These are phyloP conservation scores for Ustilago bromivora DNA, from an alignment of 1,284 basidiomycete genomes.

Conservation along the genomic window DNA sequence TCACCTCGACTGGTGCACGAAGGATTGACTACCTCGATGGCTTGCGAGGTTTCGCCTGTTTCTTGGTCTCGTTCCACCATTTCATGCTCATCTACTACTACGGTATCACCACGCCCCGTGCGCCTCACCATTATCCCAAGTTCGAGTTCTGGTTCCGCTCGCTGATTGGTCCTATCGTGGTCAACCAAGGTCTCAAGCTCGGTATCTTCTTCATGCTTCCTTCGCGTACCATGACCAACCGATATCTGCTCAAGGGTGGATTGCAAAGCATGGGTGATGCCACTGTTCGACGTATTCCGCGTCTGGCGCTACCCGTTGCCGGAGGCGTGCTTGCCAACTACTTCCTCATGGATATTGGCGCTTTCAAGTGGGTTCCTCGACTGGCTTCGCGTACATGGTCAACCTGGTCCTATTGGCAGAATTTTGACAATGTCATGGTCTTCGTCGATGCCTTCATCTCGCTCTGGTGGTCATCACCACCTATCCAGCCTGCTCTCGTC, in stretches of 20 bases:
- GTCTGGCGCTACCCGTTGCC: slow-evolving; percentile 57
- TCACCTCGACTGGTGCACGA: slow-evolving; percentile 54
- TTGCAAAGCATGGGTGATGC: slow-evolving; percentile 58
- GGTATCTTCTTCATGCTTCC: slow-evolving; percentile 64
- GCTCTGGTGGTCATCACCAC: slow-evolving; percentile 62
- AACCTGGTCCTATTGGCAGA: slow-evolving; percentile 63
- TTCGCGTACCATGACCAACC: slow-evolving; percentile 60
- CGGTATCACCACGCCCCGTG: slow-evolving; percentile 45
- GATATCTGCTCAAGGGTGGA: slow-evolving; percentile 59
- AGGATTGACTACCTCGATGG: slow-evolving; percentile 65
- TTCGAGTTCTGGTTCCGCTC: slow-evolving; percentile 61
- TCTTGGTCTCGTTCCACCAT: slow-evolving; percentile 64
- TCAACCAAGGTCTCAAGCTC: slow-evolving; percentile 60
- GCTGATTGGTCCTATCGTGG: slow-evolving; percentile 52
- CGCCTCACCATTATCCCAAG: slow-evolving; percentile 52
- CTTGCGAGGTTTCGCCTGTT: slow-evolving; percentile 62
- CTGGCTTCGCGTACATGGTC: slow-evolving; percentile 62
- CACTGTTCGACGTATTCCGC: slow-evolving; percentile 58
- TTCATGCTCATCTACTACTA: slow-evolving; percentile 65
- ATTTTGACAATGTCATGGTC: slow-evolving; percentile 60
- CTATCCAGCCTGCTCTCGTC: slow-evolving; percentile 51
- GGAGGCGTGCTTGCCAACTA: slow-evolving; percentile 62
- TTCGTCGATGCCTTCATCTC: slow-evolving; percentile 58
- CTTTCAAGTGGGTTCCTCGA: slow-evolving; percentile 61
- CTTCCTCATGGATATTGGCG: slow-evolving; percentile 60